Evolutionary conservation across 768 basidiomycete species (phyloP), one percentile per base, ranked within the genome.

Genomic region (Pilatotrama ljubarskyi): DNA sequence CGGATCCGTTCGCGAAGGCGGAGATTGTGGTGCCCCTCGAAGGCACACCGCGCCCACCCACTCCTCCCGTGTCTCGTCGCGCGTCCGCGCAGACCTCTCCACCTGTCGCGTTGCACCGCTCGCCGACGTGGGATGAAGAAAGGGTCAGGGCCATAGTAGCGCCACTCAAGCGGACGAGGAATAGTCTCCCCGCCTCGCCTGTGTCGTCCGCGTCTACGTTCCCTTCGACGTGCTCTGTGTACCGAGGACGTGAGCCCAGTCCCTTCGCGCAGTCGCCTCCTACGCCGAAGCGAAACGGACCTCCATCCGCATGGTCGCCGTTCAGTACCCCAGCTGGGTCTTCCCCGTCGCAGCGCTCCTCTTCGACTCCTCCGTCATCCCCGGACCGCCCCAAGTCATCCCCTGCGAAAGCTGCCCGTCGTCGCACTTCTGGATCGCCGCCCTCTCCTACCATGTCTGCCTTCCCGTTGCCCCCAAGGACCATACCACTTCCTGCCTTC

Each of bases 1-100:
- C 51, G 5, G 71, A 72, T 56, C 71, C 71, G 4, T 72, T 72
- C 51, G 63, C 62, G 38, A 69, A 69, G 55, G 57, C 51, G 10
- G 66, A 68, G 15, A 67, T 71, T 17, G 55, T 47, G 14, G 26
- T 66, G 6, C 55, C 61, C 5, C 24, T 44, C 5, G 55, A 58
- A 9, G 51, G 51, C 1, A 58, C 61, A 15, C 61, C 61, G 5
- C 50, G 61, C 2, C 61, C 55, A 11, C 61, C 61, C 4, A 62
- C 55, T 17, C 55, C 56, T 8, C 51, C 55, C 1, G 38, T 49
- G 5, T 55, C 60, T 24, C 61, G 61, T 49, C 43, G 51, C 5
- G 38, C 50, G 18, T 58, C 55, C 2, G 42, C 51, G 10, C 61
- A 62, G 46, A 22, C 38, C 15, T 54, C 56, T 2, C 47, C 55